Evolutionary conservation across 805 yeast genomes (phyloP), one percentile per base, ranked within the genome.

Genomic region (Tetrapisispora arboricola): DNA sequence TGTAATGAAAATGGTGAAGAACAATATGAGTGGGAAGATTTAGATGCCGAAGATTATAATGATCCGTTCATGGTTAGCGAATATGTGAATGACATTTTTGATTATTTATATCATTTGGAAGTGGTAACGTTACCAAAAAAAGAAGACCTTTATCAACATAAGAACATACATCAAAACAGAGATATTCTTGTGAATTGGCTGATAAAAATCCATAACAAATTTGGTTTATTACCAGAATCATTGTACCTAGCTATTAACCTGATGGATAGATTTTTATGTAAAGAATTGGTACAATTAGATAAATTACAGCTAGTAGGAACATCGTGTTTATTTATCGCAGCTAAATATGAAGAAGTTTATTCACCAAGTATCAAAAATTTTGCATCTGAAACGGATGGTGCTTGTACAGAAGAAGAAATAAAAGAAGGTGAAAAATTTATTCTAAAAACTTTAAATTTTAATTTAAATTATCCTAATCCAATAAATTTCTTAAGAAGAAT

Each of bases 41-140:
- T 83, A 40, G 94, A 83, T 57, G 82, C 78, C 35, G 90, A 81
- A 54, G 94, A 83, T 58, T 61, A 67, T 36, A 84, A 80, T 55
- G 94, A 83, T 60, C 90, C 90, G 17, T 64, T 84, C 46, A 88
- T 90, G 96, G 96, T 84, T 25, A 76, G 87, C 46, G 98, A 90
- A 66, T 90, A 88, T 61, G 95, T 84, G 41, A 74, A 68, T 46
- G 96, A 86, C 45, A 88, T 90, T 43, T 88, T 85, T 61, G 80
- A 75, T 24, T 86, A 84, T 61, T 66, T 88, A 51, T 78, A 80
- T 58, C 78, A 72, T 54, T 67, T 80, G 44, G 95, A 87, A 64
- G 61, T 71, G 34, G 71, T 74, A 53, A 84, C 90, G 36, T 66
- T 84, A 54, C 95, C 87, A 16, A 54, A 62, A 32, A 61, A 66